Conservation (phyloP, 805 yeast species). For the Wickerhamomyces subpelliculosus region DNA sequence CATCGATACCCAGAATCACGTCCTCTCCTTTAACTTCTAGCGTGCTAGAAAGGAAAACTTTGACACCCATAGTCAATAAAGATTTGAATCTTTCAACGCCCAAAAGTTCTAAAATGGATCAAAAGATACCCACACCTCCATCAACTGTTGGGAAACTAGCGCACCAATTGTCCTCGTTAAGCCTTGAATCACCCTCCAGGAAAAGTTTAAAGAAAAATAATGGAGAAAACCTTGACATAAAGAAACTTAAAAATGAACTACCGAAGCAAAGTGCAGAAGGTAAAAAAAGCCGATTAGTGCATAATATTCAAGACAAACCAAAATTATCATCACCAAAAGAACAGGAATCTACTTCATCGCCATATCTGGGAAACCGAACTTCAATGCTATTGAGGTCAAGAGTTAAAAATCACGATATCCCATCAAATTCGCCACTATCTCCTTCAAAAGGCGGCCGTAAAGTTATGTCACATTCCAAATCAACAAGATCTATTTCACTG, state of each 20-base stretch:
- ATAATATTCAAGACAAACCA: too few relatives aligned
- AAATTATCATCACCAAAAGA: background rate
- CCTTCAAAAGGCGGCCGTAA: too few relatives aligned
- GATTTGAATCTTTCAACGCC: background rate
- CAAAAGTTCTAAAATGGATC: background rate
- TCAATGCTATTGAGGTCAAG: background rate
- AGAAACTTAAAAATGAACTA: too few relatives aligned
- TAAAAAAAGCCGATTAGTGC: too few relatives aligned
- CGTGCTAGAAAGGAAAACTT: slow-evolving; percentile 1
- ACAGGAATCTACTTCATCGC: background rate
- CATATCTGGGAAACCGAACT: background rate
- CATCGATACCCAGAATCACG: slow-evolving; percentile 17
- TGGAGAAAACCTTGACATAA: background rate
- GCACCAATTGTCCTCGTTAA: slow-evolving; percentile 6
- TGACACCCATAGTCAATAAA: slow-evolving; percentile 7
- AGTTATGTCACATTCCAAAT: too few relatives aligned
- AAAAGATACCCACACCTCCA: slow-evolving; percentile 5
- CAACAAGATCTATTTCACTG: too few relatives aligned
- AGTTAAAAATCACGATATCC: background rate
- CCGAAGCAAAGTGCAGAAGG: too few relatives aligned
- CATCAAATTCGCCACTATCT: too few relatives aligned
- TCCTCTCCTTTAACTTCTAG: slow-evolving; percentile 10
- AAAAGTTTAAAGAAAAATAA: background rate
- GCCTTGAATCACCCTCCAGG: slow-evolving; percentile 8
- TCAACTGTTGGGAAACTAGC: slow-evolving; percentile 16